Evolutionary conservation across 345 rosid species (phyloP).

Genomic region (Eucalyptus dawsonii): DNA sequence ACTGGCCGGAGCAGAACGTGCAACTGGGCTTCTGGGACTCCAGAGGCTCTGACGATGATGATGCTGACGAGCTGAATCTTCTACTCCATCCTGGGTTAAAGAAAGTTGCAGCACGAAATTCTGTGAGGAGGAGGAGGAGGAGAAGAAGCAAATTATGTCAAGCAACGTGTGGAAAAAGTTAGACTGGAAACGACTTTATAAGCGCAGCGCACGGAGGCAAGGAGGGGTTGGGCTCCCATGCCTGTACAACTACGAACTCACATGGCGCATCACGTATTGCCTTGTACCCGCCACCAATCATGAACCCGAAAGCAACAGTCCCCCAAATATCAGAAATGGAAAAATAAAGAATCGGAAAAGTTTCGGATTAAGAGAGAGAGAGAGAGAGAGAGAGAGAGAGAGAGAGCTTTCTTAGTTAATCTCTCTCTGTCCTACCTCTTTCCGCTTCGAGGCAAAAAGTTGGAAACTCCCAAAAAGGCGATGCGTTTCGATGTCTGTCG

Average conservation of each 20-base stretch:
- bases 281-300: neutral
- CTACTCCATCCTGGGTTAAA: neutral
- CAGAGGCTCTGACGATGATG: neutral
- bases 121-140: neutral
- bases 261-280: neutral
- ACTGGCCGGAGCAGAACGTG: neutral
- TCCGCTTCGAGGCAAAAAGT: neutral
- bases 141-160: neutral
- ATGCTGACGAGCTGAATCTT: neutral
- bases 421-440: neutral
- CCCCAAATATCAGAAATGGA: neutral
- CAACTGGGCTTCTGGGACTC: neutral
- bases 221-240: neutral
- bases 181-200: neutral
- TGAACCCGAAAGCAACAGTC: neutral
- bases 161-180: neutral
- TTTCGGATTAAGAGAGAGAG: neutral
- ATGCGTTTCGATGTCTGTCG: neutral
- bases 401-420: neutral
- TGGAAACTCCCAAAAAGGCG: neutral
- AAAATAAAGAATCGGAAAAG: neutral
- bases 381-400: too few relatives aligned
- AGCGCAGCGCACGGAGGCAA: neutral
- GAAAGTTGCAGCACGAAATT: neutral
- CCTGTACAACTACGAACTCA: neutral